Evolutionary conservation across 2,329 filamentous ascomycete genomes (phyloP).

Genomic region (Arthrobotrys sphaeroides): DNA sequence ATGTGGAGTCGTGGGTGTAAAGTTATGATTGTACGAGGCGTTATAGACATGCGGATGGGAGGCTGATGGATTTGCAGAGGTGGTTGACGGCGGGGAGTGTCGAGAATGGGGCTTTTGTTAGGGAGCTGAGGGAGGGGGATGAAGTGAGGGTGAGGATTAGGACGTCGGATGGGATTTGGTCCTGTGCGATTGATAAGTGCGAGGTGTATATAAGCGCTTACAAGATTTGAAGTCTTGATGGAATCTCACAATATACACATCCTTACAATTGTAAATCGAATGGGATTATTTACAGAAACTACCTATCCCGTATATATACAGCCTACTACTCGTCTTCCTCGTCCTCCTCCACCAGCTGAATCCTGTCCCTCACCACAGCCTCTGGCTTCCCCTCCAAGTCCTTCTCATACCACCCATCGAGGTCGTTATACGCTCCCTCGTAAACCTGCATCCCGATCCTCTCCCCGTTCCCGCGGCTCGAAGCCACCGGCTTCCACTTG

Average conservation of each 20-base stretch:
- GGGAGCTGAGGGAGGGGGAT: slow-evolving; percentile 28
- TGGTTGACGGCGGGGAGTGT: slow-evolving; percentile 18
- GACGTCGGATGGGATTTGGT: slow-evolving; percentile 49
- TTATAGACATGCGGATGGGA: not conserved
- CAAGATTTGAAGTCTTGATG: too few species aligned
- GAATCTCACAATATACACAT: too few species aligned
- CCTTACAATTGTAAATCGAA: too few species aligned
- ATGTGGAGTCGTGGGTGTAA: slow-evolving; percentile 24
- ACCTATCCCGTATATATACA: slow-evolving; percentile 6
- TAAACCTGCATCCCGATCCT: slow-evolving; percentile 43
- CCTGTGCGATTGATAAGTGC: slow-evolving; percentile 46
- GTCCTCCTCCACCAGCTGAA: slow-evolving; percentile 11
- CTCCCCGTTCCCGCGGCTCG: not conserved
- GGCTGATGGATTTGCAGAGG: not conserved
- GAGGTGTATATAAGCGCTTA: too few species aligned
- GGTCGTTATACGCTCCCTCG: slow-evolving; percentile 36
- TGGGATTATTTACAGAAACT: too few species aligned
- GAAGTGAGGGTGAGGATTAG: slow-evolving; percentile 44
- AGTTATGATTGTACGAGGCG: too few species aligned
- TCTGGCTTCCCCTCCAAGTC: slow-evolving; percentile 34
- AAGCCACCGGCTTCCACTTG: slow-evolving; percentile 28
- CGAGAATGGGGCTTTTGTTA: slow-evolving; percentile 22
- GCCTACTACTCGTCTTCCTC: not conserved
- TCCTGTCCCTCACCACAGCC: slow-evolving; percentile 30
- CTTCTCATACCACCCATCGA: slow-evolving; percentile 34